Percentiles rank a stretch among this genome's conserved stretches.
Evolutionary conservation across 805 yeast species (phyloP).

Genomic region (Wickerhamiella alocasiicola): DNA sequence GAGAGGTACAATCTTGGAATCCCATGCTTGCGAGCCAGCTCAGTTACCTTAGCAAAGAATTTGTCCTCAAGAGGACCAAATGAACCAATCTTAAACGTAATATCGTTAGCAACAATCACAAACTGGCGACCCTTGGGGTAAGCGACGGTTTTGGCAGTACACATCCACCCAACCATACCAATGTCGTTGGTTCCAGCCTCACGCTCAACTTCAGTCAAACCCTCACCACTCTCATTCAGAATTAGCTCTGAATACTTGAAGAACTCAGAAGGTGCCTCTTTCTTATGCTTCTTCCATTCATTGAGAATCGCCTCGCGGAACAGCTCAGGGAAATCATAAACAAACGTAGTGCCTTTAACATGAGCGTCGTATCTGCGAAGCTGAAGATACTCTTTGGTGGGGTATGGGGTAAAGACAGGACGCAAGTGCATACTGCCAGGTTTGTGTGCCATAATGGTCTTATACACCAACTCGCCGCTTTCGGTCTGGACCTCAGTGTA

Average conservation of each 20-base stretch:
- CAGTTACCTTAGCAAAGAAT: conserved; percentile 86
- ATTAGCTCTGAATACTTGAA: conserved; percentile 75
- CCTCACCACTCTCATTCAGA: conserved; percentile 62
- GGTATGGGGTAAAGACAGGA: conserved; percentile 90
- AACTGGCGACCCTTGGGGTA: conserved; percentile 94
- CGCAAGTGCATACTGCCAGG: conserved; percentile 98
- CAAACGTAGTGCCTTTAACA: conserved; percentile 95
- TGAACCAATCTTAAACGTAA: conserved; percentile 95
- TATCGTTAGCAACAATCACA: conserved; percentile 89
- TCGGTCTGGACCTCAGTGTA: conserved; percentile 89
- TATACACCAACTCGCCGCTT: conserved; percentile 94
- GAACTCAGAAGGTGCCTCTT: conserved; percentile 49
- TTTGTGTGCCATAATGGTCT: conserved; percentile 59
- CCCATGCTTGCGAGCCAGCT: conserved; percentile 78
- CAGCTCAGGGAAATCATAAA: conserved; percentile 96
- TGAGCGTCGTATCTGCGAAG: conserved; percentile 98
- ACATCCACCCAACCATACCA: conserved; percentile 97
- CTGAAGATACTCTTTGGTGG: conserved; percentile 95
- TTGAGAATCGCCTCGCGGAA: conserved; percentile 84
- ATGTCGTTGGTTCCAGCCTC: conserved; percentile 93
- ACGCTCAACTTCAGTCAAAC: conserved; percentile 75
- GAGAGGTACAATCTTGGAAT: conserved; percentile 91
- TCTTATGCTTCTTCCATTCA: conserved; percentile 60
- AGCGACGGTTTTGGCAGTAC: conserved; percentile 87
- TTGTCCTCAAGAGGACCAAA: conserved; percentile 94